Evolutionary conservation across 164 flowering plant species (phyloP), one percentile per base, ranked within the genome.

Genomic region (Piper longum): DNA sequence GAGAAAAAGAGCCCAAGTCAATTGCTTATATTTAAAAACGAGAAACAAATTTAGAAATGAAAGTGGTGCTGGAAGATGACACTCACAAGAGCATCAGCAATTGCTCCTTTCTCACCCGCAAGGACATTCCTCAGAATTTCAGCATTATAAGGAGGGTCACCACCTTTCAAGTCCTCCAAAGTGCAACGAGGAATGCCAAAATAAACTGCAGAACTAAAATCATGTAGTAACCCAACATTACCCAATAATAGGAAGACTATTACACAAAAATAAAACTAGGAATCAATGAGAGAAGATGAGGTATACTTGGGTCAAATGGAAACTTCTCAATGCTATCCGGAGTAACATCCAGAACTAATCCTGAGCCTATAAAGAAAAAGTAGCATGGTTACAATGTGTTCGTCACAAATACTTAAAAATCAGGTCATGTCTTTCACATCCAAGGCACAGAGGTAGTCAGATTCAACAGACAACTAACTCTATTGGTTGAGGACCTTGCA

Each of bases 171-270:
- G 75, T 69, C 71, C 5, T 82, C 92, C 11, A 90, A 57, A 43
- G 92, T 84, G 75, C 99, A 91, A 1, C 91, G 91, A 70, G 95
- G 87, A 55, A 91, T 88, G 51, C 95, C 95, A 75, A 84, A 91
- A 14, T 90, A 85, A 89, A 88, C 99, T 93, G 62, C 36, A 68
- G 42, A 66, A 26, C 36, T 26, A 57, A 57, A 57, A 12, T 48
- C 52, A 54, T 41, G 60, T 26, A 26, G 36, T 56, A n/a, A 59
- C 5, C 6, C 36, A 12, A 2, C 6, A 11, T 7, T 16, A 39
- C 16, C 14, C 51, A 13, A 58, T 42, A 61, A 39, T 43, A 5
- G 56, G 43, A 52, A 63, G 41, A 16, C 43, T 13, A 39, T 11
- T 40, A 3, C 8, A 4, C 41, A 7, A 7, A 16, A 7, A 4